Evolutionary conservation across 441 rosid species (phyloP), one percentile per base, ranked within the genome.

Genomic region (Gossypium schwendimanii): DNA sequence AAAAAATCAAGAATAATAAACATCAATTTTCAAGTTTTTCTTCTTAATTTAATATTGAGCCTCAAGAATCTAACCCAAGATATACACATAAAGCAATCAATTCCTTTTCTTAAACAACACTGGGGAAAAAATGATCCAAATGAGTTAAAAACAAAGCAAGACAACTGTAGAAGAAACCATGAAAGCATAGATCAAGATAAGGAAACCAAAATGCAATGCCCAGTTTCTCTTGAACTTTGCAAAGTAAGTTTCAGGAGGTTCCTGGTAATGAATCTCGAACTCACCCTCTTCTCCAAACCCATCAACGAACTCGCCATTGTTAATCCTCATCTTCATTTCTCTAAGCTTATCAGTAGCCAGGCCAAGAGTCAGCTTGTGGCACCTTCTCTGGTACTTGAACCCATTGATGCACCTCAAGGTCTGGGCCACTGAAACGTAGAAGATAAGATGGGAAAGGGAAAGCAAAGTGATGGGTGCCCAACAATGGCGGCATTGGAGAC

Each of bases 221-320:
- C 98, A 94, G 61, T 88, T 92, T 80, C 97, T 92, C 89, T 92
- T 94, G 33, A 92, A 94, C 91, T 94, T 94, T 2, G 89, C 96
- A 63, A 90, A 87, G 76, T 92, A 94, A 62, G 91, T 89, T 79
- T 91, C 97, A 0, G 95, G 94, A 3, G 97, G 98, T 79, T 94
- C 98, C 73, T 91, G 98, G 76, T 94, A 94, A 72, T 92, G 97
- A 60, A 92, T 92, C 84, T 94, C 97, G 73, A 94, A 90, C 80
- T 93, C 97, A 39, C 81, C 86, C 36, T 79, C 88, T 20, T 87
- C 90, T 0, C 82, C 89, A 3, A 80, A 73, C 23, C 82, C 84
- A 15, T 75, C 83, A 1, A 82, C 80, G 6, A 78, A 76, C 57
- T 81, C 91, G 0, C 88, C 86, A 1, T 73, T 83, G 6, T 79